phyloP scores from a whole-genome alignment of 2,329 filamentous ascomycete genomes.

The Paraconiothyrium brasiliense region DNA sequence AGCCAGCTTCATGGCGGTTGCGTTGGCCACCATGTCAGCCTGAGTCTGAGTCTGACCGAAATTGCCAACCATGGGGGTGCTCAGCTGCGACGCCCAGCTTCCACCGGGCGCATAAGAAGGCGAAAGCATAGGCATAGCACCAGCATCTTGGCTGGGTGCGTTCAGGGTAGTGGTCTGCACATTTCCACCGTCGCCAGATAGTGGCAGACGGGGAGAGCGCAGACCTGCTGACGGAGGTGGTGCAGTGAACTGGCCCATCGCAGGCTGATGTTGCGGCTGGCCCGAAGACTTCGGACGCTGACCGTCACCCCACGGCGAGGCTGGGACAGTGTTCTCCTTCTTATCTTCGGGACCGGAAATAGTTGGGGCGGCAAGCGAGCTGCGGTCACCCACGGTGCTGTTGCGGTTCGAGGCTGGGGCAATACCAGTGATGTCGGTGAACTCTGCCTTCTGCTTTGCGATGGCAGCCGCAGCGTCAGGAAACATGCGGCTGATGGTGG shows the following conservation, averaged over 20 bases:
- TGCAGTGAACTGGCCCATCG: constrained; percentile 91
- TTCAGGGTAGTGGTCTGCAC: constrained; percentile 86
- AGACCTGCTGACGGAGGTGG: constrained; percentile 78
- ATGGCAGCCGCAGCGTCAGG: constrained; percentile 98
- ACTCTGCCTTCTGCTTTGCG: constrained; percentile 96
- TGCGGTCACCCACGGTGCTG: constrained; percentile 80
- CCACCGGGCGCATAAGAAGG: constrained; percentile 79
- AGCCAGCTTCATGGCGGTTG: constrained; percentile 98
- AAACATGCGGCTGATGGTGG: constrained; percentile 98
- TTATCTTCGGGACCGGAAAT: constrained; percentile 77
- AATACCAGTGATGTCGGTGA: constrained; percentile 92
- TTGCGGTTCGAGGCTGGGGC: constrained; percentile 92
- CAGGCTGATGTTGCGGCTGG: constrained; percentile 67
- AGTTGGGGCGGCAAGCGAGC: constrained; percentile 76
- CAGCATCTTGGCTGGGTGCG: constrained; percentile 71
- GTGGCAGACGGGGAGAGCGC: constrained; percentile 78
- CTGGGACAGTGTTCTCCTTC: constrained; percentile 69
- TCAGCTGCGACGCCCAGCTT: constrained; percentile 98
- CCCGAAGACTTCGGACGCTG: constrained; percentile 79
- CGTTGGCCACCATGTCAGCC: constrained; percentile 98
- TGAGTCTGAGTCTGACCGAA: constrained; percentile 76
- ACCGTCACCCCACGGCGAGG: constrained; percentile 82
- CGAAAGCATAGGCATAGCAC: constrained; percentile 85
- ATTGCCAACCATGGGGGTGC: constrained; percentile 92
- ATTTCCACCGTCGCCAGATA: constrained; percentile 71